These are phyloP conservation scores for Amanita jacksonii DNA, from an alignment of 768 basidiomycete species.

Conservation along the genomic window DNA sequence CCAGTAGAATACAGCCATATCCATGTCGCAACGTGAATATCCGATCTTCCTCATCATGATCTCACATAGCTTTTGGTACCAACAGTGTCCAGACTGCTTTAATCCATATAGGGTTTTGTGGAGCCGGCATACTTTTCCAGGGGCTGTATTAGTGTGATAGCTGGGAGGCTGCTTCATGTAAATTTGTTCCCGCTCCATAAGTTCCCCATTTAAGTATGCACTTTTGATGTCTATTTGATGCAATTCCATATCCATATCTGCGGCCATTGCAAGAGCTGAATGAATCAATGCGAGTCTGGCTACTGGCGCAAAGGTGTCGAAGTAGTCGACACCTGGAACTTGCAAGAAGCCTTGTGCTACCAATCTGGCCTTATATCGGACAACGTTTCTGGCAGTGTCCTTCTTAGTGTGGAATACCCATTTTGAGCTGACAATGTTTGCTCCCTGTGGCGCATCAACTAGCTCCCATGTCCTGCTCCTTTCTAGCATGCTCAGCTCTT, in stretches of 20 bases:
- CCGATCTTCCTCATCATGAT: no score
- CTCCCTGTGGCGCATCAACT: background rate
- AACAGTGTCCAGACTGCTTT: no score
- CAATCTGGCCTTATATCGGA: conserved; percentile 22
- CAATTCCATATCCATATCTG: conserved; percentile 6
- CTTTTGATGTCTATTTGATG: conserved; percentile 26
- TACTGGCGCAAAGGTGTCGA: conserved; percentile 18
- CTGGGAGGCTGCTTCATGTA: no score
- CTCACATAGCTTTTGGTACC: no score
- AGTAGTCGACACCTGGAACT: conserved; percentile 22
- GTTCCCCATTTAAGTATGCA: conserved; percentile 25
- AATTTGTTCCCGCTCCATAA: conserved; percentile 15
- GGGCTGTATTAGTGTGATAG: no score
- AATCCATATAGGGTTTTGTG: no score
- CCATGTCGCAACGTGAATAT: no score
- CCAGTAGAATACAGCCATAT: no score
- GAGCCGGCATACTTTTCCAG: no score
- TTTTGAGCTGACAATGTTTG: background rate
- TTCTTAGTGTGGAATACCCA: no score
- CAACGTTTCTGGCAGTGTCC: no score
- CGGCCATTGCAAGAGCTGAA: background rate
- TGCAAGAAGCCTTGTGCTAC: conserved; percentile 16
- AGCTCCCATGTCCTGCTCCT: background rate
- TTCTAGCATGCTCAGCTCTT: conserved; percentile 19
- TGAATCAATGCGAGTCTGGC: conserved; percentile 9